A percentile compares a stretch with the other conserved stretches of the same genome.
Evolutionary conservation across 441 rosid genomes (phyloP).

Genomic region (Adansonia grandidieri): DNA sequence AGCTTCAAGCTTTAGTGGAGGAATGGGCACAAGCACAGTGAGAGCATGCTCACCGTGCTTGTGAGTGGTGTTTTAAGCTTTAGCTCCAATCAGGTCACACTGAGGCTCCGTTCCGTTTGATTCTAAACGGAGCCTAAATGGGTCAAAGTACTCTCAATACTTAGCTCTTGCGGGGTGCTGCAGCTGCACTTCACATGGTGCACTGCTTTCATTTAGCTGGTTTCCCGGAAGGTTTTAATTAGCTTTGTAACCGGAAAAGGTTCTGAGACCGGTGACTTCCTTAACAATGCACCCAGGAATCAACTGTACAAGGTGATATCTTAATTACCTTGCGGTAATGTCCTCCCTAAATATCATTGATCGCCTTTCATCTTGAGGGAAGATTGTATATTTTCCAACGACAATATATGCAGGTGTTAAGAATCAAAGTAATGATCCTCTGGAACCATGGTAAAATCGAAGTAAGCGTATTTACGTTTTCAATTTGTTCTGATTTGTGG

Average conservation of each 20-base stretch:
- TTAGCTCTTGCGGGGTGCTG: conserved; percentile 67
- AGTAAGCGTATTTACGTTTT: background rate
- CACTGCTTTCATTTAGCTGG: conserved; percentile 84
- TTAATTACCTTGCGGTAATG: background rate
- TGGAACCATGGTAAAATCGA: background rate
- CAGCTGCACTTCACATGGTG: conserved; percentile 93
- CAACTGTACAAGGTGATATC: conserved; percentile 79
- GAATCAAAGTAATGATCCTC: background rate
- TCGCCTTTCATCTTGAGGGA: background rate
- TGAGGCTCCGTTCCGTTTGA: background rate
- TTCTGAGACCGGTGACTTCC: conserved; percentile 77
- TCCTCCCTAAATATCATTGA: background rate
- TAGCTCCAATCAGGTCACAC: too few relatives aligned
- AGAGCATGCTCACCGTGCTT: background rate
- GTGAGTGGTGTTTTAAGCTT: too few relatives aligned
- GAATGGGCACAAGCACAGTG: too few relatives aligned
- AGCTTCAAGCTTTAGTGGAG: too few relatives aligned
- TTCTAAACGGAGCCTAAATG: background rate
- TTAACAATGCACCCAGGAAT: conserved; percentile 82
- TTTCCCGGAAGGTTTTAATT: conserved; percentile 67
- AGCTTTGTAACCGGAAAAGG: conserved; percentile 73
- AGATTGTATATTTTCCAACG: background rate
- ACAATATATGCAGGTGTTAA: background rate
- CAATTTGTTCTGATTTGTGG: background rate
- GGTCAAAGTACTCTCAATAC: background rate